Conservation (phyloP, 108 stramenopile genomes). For the Nannochloropsis gaditana region DNA sequence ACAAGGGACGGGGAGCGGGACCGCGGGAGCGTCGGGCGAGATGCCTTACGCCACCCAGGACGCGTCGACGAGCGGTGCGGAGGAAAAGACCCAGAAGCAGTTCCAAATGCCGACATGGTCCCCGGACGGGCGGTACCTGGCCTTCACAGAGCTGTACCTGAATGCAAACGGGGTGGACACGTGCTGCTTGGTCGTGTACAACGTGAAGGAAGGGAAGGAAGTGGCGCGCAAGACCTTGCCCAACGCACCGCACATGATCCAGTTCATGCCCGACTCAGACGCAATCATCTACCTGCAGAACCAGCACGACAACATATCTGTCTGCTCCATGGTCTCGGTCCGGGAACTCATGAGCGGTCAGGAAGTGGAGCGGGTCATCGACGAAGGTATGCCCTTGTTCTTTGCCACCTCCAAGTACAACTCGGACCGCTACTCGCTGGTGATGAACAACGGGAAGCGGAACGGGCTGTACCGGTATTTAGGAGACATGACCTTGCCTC, state of each 20-base stretch:
- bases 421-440: not conserved
- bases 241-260: conserved; percentile 9
- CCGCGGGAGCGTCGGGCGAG: not conserved
- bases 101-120: conserved; percentile 6
- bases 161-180: conserved; percentile 6
- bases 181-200: not conserved
- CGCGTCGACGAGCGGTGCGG: not conserved
- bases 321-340: not conserved
- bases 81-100: not conserved
- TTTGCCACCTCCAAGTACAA: conserved; percentile 12
- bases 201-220: not conserved
- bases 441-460: conserved; percentile 10
- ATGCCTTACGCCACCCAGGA: not conserved
- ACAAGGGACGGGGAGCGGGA: not conserved
- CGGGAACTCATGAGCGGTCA: not conserved
- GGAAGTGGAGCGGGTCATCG: not conserved
- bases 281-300: conserved; percentile 3
- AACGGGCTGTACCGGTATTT: conserved; percentile 13
- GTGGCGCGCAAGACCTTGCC: conserved; percentile 1
- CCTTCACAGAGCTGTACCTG: conserved; percentile 2
- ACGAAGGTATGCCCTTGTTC: not conserved
- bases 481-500: not conserved
- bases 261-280: conserved; percentile 15
- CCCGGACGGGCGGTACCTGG: not conserved
- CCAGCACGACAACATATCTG: not conserved